Evolutionary conservation across 768 basidiomycete genomes (phyloP).

Genomic region (Naganishia onofrii): DNA sequence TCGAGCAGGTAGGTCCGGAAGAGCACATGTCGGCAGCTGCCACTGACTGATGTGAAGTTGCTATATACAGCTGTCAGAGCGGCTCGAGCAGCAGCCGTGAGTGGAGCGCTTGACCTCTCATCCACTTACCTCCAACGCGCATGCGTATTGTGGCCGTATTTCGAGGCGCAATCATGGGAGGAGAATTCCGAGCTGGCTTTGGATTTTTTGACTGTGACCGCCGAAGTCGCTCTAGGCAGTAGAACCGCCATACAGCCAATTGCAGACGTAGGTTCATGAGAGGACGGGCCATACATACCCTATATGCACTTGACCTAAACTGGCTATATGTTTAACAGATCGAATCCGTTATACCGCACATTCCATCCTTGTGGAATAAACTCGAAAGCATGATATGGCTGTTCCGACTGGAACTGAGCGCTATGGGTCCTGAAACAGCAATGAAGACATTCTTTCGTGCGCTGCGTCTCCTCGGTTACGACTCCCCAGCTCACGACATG

Average conservation of each 20-base stretch:
- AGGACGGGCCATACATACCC: neutral
- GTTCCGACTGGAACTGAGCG: neutral
- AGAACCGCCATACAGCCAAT: neutral
- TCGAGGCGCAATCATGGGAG: neutral
- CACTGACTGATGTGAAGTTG: neutral
- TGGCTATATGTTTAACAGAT: neutral
- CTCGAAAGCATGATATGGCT: constrained; percentile 21
- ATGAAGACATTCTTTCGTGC: neutral
- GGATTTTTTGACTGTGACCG: neutral
- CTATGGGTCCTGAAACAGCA: neutral
- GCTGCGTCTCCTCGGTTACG: neutral
- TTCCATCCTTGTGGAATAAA: constrained; percentile 1
- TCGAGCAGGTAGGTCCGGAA: neutral
- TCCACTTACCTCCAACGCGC: neutral
- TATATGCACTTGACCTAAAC: neutral
- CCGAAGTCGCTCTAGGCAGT: constrained; percentile 15
- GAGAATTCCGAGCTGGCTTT: constrained; percentile 8
- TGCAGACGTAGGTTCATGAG: neutral
- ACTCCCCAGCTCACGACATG: neutral
- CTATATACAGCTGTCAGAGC: constrained; percentile 10
- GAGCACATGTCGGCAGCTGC: too few species aligned
- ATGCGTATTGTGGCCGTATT: neutral
- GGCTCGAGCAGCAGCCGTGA: constrained; percentile 6
- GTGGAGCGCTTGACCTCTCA: constrained; percentile 22
- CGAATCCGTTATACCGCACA: neutral